Conservation (phyloP, 1,284 basidiomycete genomes). For the Golubevia sp. region DNA sequence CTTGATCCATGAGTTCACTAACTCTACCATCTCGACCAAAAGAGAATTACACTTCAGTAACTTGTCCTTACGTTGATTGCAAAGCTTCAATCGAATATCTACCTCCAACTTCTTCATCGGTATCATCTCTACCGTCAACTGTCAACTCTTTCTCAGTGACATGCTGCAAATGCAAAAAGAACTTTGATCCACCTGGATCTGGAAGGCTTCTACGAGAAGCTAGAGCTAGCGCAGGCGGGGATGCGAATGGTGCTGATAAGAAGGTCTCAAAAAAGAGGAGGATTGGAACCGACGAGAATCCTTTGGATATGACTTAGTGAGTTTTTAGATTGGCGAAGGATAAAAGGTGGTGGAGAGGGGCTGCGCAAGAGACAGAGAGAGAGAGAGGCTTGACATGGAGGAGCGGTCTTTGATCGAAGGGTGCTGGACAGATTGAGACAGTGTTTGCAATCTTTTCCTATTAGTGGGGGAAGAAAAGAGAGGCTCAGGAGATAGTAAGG, state of each 20-base stretch:
- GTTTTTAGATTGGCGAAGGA: no score
- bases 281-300: constrained; percentile 58
- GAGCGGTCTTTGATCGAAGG: no score
- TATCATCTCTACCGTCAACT: constrained; percentile 23
- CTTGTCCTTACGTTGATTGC: constrained; percentile 52
- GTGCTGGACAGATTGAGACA: no score
- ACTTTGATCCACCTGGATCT: constrained; percentile 54
- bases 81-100: constrained; percentile 49
- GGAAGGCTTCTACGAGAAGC: constrained; percentile 45
- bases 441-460: no score
- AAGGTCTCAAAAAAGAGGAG: constrained; percentile 30
- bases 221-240: constrained; percentile 13
- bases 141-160: constrained; percentile 54
- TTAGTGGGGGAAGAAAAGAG: no score
- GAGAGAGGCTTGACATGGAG: no score
- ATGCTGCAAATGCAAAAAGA: constrained; percentile 44
- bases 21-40: constrained; percentile 40
- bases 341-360: no score
- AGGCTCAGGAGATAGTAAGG: no score
- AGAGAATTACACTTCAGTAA: constrained; percentile 36
- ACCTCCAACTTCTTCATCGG: constrained; percentile 23
- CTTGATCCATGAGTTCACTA: background rate
- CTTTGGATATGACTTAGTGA: constrained; percentile 53
- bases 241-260: background rate
- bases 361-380: no score